phyloP scores from a whole-genome alignment of 2,329 filamentous ascomycete genomes.

The Colletotrichum sp. region DNA sequence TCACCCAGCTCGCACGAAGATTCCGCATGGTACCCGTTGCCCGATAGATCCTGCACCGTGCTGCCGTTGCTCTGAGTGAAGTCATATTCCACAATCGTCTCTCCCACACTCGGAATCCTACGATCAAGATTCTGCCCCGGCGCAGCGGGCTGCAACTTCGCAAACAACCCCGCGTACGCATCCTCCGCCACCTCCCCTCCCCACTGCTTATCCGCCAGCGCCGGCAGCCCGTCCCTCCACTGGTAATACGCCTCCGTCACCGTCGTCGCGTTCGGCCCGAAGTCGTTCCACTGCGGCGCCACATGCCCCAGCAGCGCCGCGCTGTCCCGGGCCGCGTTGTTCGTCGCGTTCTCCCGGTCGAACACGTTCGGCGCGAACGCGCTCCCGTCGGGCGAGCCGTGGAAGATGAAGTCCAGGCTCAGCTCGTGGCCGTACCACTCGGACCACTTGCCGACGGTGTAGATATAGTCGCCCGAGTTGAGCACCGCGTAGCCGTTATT shows the following conservation, averaged over 20 bases:
- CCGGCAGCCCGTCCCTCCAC: constrained; percentile 27
- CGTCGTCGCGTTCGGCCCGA: constrained; percentile 27
- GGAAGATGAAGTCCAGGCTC: constrained; percentile 24
- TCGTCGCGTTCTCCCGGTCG: constrained; percentile 17
- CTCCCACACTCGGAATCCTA: constrained; percentile 16
- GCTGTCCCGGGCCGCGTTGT: constrained; percentile 22
- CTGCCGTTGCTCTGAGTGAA: constrained; percentile 1
- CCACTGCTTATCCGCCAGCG: constrained; percentile 31
- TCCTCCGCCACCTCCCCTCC: constrained; percentile 23
- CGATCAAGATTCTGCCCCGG: constrained; percentile 28
- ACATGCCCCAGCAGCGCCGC: constrained; percentile 24
- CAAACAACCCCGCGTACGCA: constrained; percentile 9
- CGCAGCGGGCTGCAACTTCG: constrained; percentile 21
- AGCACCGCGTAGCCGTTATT: constrained; percentile 26
- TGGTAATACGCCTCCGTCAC: constrained; percentile 29
- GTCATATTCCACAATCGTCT: constrained; percentile 24
- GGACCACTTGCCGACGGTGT: constrained; percentile 28
- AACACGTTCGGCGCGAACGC: constrained; percentile 29
- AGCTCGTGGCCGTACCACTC: constrained; percentile 19
- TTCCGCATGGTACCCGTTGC: constrained; percentile 24
- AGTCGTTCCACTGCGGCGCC: constrained; percentile 29
- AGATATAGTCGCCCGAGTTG: constrained; percentile 29
- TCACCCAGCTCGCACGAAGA: neutral
- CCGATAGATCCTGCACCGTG: constrained; percentile 20
- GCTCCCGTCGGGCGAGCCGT: constrained; percentile 18